Evolutionary conservation across 2,329 filamentous ascomycete species (phyloP), one percentile per base, ranked within the genome.

Genomic region (Paradendryphiella salina): DNA sequence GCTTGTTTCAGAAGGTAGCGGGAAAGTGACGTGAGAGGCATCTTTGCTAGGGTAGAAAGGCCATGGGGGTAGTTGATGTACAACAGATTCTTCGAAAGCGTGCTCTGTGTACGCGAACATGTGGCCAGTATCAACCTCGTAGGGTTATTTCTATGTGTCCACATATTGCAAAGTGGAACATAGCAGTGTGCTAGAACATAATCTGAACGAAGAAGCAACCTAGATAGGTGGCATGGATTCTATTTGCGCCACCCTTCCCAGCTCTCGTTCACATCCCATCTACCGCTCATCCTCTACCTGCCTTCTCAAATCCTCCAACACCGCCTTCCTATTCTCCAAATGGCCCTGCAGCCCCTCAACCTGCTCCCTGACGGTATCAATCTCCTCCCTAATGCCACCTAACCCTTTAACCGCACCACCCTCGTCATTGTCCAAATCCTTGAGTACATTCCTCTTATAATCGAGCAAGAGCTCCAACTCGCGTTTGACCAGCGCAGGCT

Each of bases 381-480:
- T 82, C 75, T 99, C 94, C 31, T 96, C 92, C 50, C 84, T 79
- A 34, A 96, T 85, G 31, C 86, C 85, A 74, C 91, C 88, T 54
- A 97, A 72, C 54, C 82, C 83, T 56, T 86, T 84, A 1, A 72
- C 70, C 5, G 63, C 69, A 0, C 90, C 91, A 6, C 82, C 83
- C 46, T 83, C 81, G 23, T 88, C 89, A 57, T 85, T 82, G 74
- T 94, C 87, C 73, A 91, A 67, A 42, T 88, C 91, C 61, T 84
- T 80, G 71, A 93, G 79, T 77, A 86, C 87, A 68, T 85, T 85
- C 71, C 90, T 81, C 83, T 99, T 99, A 74, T 96, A 97, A 69
- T 99, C 94, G 35, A 99, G 79, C 73, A 99, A 76, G 77, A 96
- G 90, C 74, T 97, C 90, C 38, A 96, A 79, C 76, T 99, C 94